Evolutionary conservation across 2,329 filamentous ascomycete genomes (phyloP), one percentile per base, ranked within the genome.

Genomic region (Botryosphaeria dothidea): DNA sequence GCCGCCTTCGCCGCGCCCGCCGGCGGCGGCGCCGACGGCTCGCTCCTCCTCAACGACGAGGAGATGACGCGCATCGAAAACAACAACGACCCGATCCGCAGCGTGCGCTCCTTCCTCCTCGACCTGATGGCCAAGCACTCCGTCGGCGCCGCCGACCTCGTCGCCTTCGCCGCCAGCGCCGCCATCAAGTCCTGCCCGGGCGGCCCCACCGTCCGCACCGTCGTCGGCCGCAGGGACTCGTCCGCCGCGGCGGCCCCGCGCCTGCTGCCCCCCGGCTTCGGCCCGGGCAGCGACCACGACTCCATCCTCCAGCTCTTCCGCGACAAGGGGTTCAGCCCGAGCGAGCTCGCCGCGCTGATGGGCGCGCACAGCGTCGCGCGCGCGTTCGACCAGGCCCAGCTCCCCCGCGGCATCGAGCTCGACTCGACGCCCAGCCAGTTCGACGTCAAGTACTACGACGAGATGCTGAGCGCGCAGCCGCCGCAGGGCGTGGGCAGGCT

Each of bases 71-170:
- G 79, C 1, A 21, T 19, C n/a, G 19, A 19, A 4, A 45, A 67
- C 2, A 75, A 79, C 46, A 77, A 86, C 71, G 74, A 71, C 19
- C 83, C 83, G 0, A 75, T 86, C 4, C 70, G 78, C 62, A 73
- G 69, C 6, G 8, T n/a, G 13, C 29, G 34, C 27, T 11, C 17
- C 49, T 80, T 83, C 46, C 78, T 78, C 8, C 66, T 65, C 2
- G 69, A 77, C n/a, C 76, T 81, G 4, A 70, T 73, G 43, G 64
- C 66, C 1, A 78, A 83, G 68, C 78, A 78, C 64, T 73, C 75
- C 21, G 77, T 85, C 19, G 75, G 78, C 11, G 82, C 83, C 68
- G 85, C 84, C 21, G 85, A 87, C 72, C 73, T 87, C 17, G 81
- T 85, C 38, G 82, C 85, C 70, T 80, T 84, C 58, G 82, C 79